Evolutionary conservation across 257 asterid genomes (phyloP), one percentile per base, ranked within the genome.

Genomic region (Osmanthus fragrans): DNA sequence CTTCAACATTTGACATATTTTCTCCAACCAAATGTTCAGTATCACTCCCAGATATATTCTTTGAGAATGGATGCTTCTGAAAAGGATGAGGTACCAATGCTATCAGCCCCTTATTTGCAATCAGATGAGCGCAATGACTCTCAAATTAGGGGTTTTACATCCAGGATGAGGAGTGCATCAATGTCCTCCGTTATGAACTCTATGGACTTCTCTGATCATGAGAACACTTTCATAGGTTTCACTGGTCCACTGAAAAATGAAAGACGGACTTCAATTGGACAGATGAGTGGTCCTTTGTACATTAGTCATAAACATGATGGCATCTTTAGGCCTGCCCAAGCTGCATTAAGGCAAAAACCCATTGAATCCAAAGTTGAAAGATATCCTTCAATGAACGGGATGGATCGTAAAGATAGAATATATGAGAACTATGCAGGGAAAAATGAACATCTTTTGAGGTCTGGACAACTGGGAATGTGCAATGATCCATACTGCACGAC

Each of bases 391-490:
- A 77, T 83, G 29, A 83, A 76, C 37, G 84, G 69, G 34, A 29
- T 23, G 45, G 82, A 81, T 45, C 80, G 76, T n/a, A 81, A 77
- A 60, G 91, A 76, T 32, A 79, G 96, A 92, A 73, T 74, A 37
- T 79, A 66, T 47, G 86, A 89, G 42, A 81, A 84, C 76, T 73
- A 83, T 68, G 72, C 39, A 67, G 92, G 84, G 1, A 89, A 74
- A 82, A 92, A 91, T 47, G 98, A 91, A 72, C 92, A 91, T 85
- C 97, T 93, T 68, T 71, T 90, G 87, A 93, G 73, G 83, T 95
- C 98, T 30, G 99, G 99, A 73, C 97, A 84, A 69, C 83, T 93
- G 78, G 99, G 99, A 45, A 90, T 90, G 96, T 95, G 99, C 87
- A 89, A 83, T 29, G 97, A 95, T 84, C 98, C 97, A 2, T 93